Evolutionary conservation across 2,329 filamentous ascomycete species (phyloP).

Genomic region (Chaetothyriales sp.): DNA sequence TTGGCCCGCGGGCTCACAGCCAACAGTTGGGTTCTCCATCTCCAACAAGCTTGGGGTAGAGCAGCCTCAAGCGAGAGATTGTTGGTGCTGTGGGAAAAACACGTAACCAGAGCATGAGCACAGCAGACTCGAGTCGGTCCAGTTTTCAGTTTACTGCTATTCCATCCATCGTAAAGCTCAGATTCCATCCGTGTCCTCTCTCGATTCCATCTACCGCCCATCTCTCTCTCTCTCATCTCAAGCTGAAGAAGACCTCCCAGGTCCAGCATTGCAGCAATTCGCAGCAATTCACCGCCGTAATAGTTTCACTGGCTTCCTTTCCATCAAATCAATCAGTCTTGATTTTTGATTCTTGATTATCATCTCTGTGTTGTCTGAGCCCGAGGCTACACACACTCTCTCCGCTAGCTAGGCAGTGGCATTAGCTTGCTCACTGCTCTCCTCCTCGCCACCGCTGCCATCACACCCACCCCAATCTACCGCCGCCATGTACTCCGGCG

Average conservation of each 20-base stretch:
- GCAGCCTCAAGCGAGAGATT: background rate
- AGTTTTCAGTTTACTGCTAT: no score
- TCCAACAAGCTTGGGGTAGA: no score
- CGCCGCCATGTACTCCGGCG: slow-evolving; percentile 17
- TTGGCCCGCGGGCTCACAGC: background rate
- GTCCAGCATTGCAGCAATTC: no score
- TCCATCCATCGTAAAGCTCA: no score
- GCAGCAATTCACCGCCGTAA: no score
- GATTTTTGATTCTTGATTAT: background rate
- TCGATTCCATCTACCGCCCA: slow-evolving; percentile 2
- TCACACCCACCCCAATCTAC: background rate
- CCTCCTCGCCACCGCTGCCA: background rate
- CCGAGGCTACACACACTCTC: background rate
- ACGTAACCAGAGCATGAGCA: background rate
- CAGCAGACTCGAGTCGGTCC: no score
- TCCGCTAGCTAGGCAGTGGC: slow-evolving; percentile 9
- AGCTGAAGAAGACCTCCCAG: no score
- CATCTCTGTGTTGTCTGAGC: background rate
- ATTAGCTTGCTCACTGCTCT: slow-evolving; percentile 18
- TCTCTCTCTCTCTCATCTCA: background rate
- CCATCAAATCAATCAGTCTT: background rate
- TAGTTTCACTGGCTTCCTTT: background rate
- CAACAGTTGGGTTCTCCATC: background rate
- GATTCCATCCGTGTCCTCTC: slow-evolving; percentile 3
- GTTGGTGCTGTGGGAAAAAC: background rate